Base-by-base conservation (phyloP, 352 stramenopile species). In the Peronospora tabacina region DNA sequence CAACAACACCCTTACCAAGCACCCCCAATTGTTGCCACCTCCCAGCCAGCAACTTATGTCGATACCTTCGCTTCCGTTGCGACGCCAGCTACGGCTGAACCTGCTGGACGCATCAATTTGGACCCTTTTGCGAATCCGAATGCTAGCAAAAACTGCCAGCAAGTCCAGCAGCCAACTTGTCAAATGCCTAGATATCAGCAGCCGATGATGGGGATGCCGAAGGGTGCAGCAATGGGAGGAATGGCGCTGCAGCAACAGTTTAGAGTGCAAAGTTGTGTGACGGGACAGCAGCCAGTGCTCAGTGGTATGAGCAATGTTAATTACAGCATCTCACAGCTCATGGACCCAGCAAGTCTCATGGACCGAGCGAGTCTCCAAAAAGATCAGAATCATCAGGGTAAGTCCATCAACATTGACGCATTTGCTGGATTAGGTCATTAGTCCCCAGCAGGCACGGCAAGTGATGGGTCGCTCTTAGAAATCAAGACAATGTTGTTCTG, bases 401-500 rank as follows among this genome's bases (percentile, higher is more conserved):
- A 88, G 61, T 70, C 67, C 41, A 90, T 92, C 59, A 86, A 87
- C 54, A 92, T 92, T 48, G 80, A 92, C 54, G 63, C 81, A 7
- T 92, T 92, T 52, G 75, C 78, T 26, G 66, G 63, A 15, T 58
- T 91, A 65, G 53, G 63, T 28, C 51, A 52, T 38, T 79, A 63
- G 30, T 19, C 20, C n/a, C 1, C 43, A 43, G 24, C 16, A 30
- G 12, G 6, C 22, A n/a, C 11, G 36, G 17, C 26, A 39, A 47
- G 13, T 26, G 20, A 34, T 46, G 17, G 12, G 10, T 53, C 22
- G 22, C 34, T 47, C 29, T 33, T 36, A 32, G 32, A 42, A 28
- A 24, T 37, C 42, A 57, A 34, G 36, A 26, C 38, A 19, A 22
- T 37, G 11, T 16, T 37, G 16, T 39, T 46, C 42, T 28, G 22